phyloP scores from a whole-genome alignment of 306 rosid species.

The Psophocarpus tetragonolobus region DNA sequence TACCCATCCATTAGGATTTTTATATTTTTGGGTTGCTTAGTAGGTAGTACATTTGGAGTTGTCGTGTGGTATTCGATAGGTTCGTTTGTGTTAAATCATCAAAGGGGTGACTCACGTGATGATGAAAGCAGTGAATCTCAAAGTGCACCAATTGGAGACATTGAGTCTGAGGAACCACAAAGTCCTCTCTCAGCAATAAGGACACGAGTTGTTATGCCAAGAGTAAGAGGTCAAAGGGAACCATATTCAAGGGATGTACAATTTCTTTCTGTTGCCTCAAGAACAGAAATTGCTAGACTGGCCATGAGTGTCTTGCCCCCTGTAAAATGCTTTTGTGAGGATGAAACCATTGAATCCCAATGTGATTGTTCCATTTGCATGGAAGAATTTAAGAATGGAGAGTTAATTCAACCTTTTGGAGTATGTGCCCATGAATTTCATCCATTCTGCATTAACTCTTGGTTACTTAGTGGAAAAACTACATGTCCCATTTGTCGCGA shows the following conservation, averaged over 20 bases:
- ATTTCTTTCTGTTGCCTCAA: too few relatives aligned
- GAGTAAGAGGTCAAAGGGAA: not conserved
- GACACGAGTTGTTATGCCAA: not conserved
- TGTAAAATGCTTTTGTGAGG: not conserved
- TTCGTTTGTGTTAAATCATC: too few relatives aligned
- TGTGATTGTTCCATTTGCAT: not conserved
- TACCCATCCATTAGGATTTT: too few relatives aligned
- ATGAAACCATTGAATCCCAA: not conserved
- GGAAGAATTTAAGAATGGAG: not conserved
- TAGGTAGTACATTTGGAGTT: too few relatives aligned
- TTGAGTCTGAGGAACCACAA: too few relatives aligned
- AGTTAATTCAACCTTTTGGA: not conserved
- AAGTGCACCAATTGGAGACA: too few relatives aligned
- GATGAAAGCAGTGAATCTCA: not conserved
- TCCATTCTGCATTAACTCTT: not conserved
- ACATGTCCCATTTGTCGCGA: not conserved
- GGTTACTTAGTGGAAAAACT: not conserved
- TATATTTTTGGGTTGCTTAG: too few relatives aligned
- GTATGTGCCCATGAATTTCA: not conserved
- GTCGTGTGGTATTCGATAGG: too few relatives aligned
- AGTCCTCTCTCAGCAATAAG: too few relatives aligned
- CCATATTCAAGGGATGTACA: not conserved
- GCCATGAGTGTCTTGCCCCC: not conserved
- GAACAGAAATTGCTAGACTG: too few relatives aligned
- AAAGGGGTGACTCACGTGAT: too few relatives aligned